Percentiles rank a stretch among this genome's conserved stretches.
Conservation (phyloP, 116 monocot species). For the Iris pallida region DNA sequence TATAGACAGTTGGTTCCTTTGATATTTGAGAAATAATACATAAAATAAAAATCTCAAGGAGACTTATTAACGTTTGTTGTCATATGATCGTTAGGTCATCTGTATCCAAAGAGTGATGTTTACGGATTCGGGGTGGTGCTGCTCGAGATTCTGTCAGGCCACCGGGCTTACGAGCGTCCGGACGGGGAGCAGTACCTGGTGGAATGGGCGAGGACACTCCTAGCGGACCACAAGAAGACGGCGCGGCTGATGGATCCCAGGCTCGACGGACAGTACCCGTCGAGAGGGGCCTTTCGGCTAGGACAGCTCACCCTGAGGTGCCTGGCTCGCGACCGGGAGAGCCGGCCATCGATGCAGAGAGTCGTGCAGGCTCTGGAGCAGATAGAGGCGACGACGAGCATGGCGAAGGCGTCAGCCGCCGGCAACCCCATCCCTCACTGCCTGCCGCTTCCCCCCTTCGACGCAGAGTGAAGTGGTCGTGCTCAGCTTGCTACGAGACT, state of each 20-base stretch:
- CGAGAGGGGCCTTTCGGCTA: neutral
- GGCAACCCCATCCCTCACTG: no score
- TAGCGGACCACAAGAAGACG: neutral
- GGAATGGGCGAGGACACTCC: neutral
- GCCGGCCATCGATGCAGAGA: neutral
- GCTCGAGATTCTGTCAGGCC: conserved; percentile 4
- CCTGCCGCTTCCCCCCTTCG: no score
- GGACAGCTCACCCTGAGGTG: conserved; percentile 1
- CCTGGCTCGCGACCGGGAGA: neutral
- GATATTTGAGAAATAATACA: no score
- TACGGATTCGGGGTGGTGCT: conserved; percentile 6
- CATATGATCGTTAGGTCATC: neutral
- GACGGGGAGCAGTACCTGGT: neutral
- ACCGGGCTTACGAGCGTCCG: neutral
- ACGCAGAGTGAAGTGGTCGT: no score
- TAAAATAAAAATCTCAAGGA: no score
- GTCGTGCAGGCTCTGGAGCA: neutral
- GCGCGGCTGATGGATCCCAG: neutral
- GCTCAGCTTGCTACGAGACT: no score
- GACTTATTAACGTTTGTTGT: no score
- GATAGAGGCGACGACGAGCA: neutral
- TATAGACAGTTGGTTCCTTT: no score
- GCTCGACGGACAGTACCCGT: neutral
- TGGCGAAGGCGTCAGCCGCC: neutral
- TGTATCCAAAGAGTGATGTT: conserved; percentile 1